Percentiles rank a stretch among this genome's conserved stretches.
Conservation (phyloP, 805 yeast species). For the Debaryomyces tyrocola region DNA sequence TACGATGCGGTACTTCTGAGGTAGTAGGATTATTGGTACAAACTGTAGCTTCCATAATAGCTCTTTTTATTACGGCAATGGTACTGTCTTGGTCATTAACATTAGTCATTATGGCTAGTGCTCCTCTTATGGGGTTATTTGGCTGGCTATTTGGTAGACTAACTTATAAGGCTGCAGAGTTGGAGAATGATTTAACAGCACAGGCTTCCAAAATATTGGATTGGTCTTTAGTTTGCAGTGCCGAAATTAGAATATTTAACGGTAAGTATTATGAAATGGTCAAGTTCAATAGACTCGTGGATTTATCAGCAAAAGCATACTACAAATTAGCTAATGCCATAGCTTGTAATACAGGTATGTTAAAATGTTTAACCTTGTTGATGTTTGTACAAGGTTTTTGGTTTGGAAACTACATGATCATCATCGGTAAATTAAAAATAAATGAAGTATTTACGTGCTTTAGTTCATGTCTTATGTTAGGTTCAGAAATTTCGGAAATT, state of each 20-base stretch:
- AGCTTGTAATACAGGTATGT: conserved; percentile 54
- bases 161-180: conserved; percentile 47
- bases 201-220: conserved; percentile 59
- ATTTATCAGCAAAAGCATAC: conserved; percentile 38
- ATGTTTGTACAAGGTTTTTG: conserved; percentile 92
- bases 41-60: conserved; percentile 51
- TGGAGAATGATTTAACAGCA: conserved; percentile 59
- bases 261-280: conserved; percentile 54
- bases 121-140: conserved; percentile 62
- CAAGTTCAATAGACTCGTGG: conserved; percentile 40
- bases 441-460: conserved; percentile 80
- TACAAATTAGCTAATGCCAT: conserved; percentile 47
- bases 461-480: conserved; percentile 74
- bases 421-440: conserved; percentile 47
- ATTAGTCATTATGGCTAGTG: conserved; percentile 66
- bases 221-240: conserved; percentile 66
- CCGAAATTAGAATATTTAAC: conserved; percentile 60
- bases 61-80: conserved; percentile 64
- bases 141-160: conserved; percentile 52
- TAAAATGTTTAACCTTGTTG: conserved; percentile 58
- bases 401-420: conserved; percentile 77
- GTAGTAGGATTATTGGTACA: conserved; percentile 58
- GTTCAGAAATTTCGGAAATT: conserved; percentile 55
- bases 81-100: conserved; percentile 85
- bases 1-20: conserved; percentile 67